Evolutionary conservation across 2,329 filamentous ascomycete species (phyloP).

Genomic region (Alternaria ethzedia): DNA sequence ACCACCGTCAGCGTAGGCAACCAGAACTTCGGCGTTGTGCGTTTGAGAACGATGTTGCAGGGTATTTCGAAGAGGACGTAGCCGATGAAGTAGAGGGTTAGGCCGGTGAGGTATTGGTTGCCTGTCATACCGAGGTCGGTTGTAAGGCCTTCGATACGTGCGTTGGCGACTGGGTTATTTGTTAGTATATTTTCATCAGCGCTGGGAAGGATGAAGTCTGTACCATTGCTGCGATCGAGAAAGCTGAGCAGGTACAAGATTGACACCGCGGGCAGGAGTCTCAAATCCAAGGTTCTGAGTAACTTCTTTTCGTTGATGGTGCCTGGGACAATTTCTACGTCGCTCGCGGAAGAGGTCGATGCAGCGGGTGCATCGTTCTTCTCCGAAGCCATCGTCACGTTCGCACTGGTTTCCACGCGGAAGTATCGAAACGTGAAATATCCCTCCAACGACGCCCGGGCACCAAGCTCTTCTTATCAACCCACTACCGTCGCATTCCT

Average conservation of each 20-base stretch:
- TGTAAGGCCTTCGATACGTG: constrained; percentile 47
- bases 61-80: constrained; percentile 62
- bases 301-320: constrained; percentile 63
- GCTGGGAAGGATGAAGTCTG: not conserved
- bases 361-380: constrained; percentile 21
- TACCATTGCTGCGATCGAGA: constrained; percentile 49
- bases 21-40: constrained; percentile 60
- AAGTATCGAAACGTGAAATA: not conserved
- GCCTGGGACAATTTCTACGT: constrained; percentile 29
- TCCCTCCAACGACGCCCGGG: not conserved
- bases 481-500: not conserved
- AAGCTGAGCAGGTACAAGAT: constrained; percentile 51
- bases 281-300: constrained; percentile 61
- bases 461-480: constrained; percentile 6
- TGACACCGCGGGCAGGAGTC: constrained; percentile 52
- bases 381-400: constrained; percentile 31
- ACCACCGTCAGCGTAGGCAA: constrained; percentile 56
- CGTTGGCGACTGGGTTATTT: constrained; percentile 51
- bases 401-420: not conserved
- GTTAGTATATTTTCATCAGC: not conserved
- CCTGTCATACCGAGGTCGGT: constrained; percentile 44
- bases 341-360: constrained; percentile 32
- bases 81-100: constrained; percentile 69
- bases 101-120: constrained; percentile 66
- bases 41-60: constrained; percentile 66